Percentiles rank a stretch among this genome's conserved stretches.
Conservation (phyloP, 2,329 filamentous ascomycete genomes). For the Ascochyta pisi region DNA sequence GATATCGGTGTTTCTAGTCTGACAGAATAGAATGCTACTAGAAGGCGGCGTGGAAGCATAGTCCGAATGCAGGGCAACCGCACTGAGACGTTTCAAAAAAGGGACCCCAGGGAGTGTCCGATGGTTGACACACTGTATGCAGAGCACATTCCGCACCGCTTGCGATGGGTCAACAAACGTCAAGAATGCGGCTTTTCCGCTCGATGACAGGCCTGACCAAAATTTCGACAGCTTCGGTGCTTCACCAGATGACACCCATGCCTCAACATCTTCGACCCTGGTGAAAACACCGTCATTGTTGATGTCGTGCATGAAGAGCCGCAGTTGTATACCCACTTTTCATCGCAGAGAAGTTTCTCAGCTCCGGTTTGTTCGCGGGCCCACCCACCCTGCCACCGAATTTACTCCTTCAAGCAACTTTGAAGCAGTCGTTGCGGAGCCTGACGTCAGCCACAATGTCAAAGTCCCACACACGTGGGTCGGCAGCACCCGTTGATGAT, state of each 20-base stretch:
- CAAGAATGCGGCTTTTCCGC: background rate
- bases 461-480: conserved; percentile 15
- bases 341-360: conserved; percentile 18
- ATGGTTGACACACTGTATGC: conserved; percentile 1
- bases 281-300: conserved; percentile 13
- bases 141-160: conserved; percentile 1
- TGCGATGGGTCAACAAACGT: background rate
- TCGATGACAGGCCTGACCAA: conserved; percentile 7
- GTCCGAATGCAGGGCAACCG: conserved; percentile 13
- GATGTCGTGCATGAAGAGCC: conserved; percentile 14
- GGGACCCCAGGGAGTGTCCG: background rate
- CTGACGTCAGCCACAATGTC: conserved; percentile 11
- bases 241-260: conserved; percentile 1
- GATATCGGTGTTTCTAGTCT: conserved; percentile 2
- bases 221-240: conserved; percentile 8
- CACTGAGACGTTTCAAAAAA: conserved; percentile 6
- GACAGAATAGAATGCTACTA: conserved; percentile 6
- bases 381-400: conserved; percentile 6
- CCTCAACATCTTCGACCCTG: background rate
- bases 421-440: conserved; percentile 5
- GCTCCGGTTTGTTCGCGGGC: conserved; percentile 21
- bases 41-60: conserved; percentile 20
- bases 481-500: conserved; percentile 15
- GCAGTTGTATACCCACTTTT: conserved; percentile 11
- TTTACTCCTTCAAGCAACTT: conserved; percentile 7